A percentile compares a stretch with the other conserved stretches of the same genome.
phyloP scores from a whole-genome alignment of 2,329 filamentous ascomycete species.

The Fusarium sp. region DNA sequence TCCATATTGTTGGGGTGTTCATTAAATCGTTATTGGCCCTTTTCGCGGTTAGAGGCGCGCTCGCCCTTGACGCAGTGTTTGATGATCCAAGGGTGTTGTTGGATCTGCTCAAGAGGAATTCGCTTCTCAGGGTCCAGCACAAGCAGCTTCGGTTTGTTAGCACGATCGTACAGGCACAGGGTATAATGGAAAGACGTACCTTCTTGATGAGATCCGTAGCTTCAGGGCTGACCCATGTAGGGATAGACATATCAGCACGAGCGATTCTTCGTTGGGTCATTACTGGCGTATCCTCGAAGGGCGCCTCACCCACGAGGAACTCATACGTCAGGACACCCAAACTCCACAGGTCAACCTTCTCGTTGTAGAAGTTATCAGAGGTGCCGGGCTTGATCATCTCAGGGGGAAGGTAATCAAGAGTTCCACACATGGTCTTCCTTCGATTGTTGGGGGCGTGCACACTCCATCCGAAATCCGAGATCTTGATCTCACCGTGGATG shows the following conservation, averaged over 20 bases:
- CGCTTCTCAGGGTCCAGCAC: constrained; percentile 95
- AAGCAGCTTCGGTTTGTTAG: constrained; percentile 71
- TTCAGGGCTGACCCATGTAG: constrained; percentile 89
- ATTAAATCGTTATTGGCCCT: constrained; percentile 46
- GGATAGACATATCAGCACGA: constrained; percentile 90
- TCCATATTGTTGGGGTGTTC: constrained; percentile 26
- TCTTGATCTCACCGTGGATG: constrained; percentile 97
- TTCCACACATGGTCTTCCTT: constrained; percentile 95
- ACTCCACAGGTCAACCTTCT: constrained; percentile 97
- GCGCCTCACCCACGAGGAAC: constrained; percentile 94
- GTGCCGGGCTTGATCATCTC: constrained; percentile 93
- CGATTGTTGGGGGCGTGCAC: constrained; percentile 97
- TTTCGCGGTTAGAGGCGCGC: constrained; percentile 64
- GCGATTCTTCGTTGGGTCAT: constrained; percentile 95
- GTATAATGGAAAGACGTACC: constrained; percentile 62
- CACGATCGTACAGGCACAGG: not conserved
- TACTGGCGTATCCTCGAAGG: constrained; percentile 93
- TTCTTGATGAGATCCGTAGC: constrained; percentile 92
- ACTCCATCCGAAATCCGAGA: constrained; percentile 98
- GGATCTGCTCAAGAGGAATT: constrained; percentile 88
- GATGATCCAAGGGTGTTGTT: constrained; percentile 93
- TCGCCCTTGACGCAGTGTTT: constrained; percentile 87
- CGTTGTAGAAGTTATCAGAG: constrained; percentile 88
- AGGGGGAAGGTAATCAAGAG: constrained; percentile 94
- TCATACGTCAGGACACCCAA: constrained; percentile 96